Evolutionary conservation across 2,329 filamentous ascomycete species (phyloP), one percentile per base, ranked within the genome.

Genomic region (Scortechinia acanthostroma): DNA sequence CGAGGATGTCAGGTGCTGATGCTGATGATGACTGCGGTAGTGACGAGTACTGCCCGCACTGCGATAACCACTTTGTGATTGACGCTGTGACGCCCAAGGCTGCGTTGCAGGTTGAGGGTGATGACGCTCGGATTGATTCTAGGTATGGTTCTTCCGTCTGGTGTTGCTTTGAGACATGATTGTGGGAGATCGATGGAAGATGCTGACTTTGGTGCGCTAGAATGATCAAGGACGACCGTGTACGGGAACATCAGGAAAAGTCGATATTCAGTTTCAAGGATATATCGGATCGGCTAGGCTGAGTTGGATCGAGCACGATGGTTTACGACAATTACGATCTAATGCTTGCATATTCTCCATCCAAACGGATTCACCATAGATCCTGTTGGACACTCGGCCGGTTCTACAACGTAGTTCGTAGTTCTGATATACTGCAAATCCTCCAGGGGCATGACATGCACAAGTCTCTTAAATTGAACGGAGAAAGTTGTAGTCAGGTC

Each of bases 1-100:
- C n/a, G 25, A 10, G n/a, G 10, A n/a, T n/a, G 25, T 10, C n/a
- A 30, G n/a, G n/a, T 30, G 25, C 10, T 10, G 25, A 30, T n/a
- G 10, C 10, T 10, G 10, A n/a, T 30, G 10, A 10, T n/a, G 25
- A 10, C 25, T 30, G 10, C 25, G 10, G 10, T n/a, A 85, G 88
- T 61, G 93, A 98, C 69, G 94, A 98, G 64, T 98, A 95, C 74
- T 98, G 93, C 72, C 94, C 93, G 19, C 88, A 96, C 70, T 98
- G 93, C 72, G 93, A 98, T 62, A 98, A 98, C 69, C 94, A 98
- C 67, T 98, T 91, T 60, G 86, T 98, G 30, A 74, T 98, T 51
- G 91, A 97, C 3, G 94, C 93, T 44, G 66, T 86, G 54, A 88
- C 85, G 3, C 88, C 93, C 19, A 87, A 94, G 66, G 78, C 91